Evolutionary conservation across 176 grass and related monocot species (phyloP).

Genomic region (Oryza meyeriana): DNA sequence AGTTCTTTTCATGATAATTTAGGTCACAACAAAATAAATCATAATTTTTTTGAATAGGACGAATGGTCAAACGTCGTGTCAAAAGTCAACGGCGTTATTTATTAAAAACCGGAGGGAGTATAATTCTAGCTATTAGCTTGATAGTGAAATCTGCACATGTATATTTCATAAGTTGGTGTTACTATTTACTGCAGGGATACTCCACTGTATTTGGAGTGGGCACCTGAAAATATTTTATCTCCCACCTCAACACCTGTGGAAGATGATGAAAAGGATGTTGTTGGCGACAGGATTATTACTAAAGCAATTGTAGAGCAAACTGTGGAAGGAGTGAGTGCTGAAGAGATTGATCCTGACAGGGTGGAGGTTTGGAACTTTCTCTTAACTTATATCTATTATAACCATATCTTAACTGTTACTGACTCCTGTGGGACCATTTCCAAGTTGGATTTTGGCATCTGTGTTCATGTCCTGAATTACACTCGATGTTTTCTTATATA

Average conservation of each 20-base stretch:
- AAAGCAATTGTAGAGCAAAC: constrained; percentile 84
- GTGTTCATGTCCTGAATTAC: neutral
- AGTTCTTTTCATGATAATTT: too few species aligned
- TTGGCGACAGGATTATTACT: constrained; percentile 62
- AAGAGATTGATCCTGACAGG: constrained; percentile 92
- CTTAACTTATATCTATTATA: neutral
- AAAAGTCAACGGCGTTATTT: too few species aligned
- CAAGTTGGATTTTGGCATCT: neutral
- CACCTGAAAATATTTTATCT: constrained; percentile 80
- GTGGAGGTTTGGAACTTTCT: constrained; percentile 65
- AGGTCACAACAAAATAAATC: too few species aligned
- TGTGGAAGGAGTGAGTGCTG: constrained; percentile 73
- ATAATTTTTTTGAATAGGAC: too few species aligned
- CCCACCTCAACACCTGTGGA: constrained; percentile 39
- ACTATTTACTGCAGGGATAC: constrained; percentile 60
- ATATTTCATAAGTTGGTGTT: constrained; percentile 10
- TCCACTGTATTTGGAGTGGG: constrained; percentile 96
- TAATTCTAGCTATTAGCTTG: too few species aligned
- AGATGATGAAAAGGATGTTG: constrained; percentile 59
- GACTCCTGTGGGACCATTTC: neutral
- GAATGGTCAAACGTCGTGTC: too few species aligned
- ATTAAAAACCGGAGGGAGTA: too few species aligned
- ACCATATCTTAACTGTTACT: neutral
- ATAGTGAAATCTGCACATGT: neutral
- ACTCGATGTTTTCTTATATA: neutral